Evolutionary conservation across 768 basidiomycete genomes (phyloP), one percentile per base, ranked within the genome.

Genomic region (Udeniomyces megalosporus): DNA sequence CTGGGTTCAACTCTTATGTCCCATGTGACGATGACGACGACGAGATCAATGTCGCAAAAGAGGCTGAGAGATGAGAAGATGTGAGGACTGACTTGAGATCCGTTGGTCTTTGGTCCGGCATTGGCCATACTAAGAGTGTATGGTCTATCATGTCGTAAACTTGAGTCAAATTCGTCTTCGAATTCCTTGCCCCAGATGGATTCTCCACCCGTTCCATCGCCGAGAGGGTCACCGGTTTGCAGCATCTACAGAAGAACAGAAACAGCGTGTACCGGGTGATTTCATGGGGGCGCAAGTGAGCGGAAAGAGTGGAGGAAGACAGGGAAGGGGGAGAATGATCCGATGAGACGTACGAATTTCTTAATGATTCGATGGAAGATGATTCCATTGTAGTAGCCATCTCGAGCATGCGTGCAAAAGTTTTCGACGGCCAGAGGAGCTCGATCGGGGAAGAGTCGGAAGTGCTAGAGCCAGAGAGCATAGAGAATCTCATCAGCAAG

Each of bases 351-450:
- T 58, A 77, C 77, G 71, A 99, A 99, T 75, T 99, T 97, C 65
- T 88, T 81, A 71, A 99, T 99, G 66, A 97, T 88, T 32, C 95
- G 86, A 73, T 99, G 95, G 78, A 97, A 96, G 69, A 96, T 81
- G 62, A 95, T 78, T 14, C 85, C 84, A 71, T 99, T 93, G 70
- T 85, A 97, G 76, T 85, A 97, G 2, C 88, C 83, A 67, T 84
- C 87, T 68, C 86, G 79, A 17, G 88, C 81, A 68, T 92, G 88
- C 1, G 88, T 90, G 63, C 58, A 86, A 74, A 99, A 97, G 76
- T 96, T 99, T 75, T 99, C 95, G 44, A 99, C 93, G 0, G 95
- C 82, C 74, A 86, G 95, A 3, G 95, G 95, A 4, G 88, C 86
- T 60, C 88, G 83, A 66, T 87, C 80, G 0, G 95, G 95, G 81